Evolutionary conservation across 352 stramenopile genomes (phyloP).

Genomic region (Phytophthora foliorum): DNA sequence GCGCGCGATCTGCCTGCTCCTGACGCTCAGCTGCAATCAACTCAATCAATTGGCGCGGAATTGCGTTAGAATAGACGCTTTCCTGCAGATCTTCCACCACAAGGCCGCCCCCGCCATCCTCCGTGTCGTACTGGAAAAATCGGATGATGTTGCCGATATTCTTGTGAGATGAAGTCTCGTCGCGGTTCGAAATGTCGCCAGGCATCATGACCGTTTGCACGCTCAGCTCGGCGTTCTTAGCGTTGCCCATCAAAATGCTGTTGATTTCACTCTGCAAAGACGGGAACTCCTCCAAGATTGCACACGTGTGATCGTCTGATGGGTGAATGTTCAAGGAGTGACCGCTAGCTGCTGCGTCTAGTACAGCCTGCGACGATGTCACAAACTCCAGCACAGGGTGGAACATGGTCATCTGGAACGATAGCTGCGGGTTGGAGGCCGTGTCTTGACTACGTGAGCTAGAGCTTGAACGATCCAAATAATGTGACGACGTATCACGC

Average conservation of each 20-base stretch:
- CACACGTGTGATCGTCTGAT: conserved; percentile 82
- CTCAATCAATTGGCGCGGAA: conserved; percentile 85
- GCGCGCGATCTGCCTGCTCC: conserved; percentile 82
- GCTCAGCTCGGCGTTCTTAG: conserved; percentile 84
- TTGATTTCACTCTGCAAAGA: conserved; percentile 77
- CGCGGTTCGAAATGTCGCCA: conserved; percentile 72
- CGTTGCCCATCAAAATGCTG: conserved; percentile 71
- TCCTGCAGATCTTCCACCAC: conserved; percentile 90
- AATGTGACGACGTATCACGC: conserved; percentile 54
- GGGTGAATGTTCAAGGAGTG: conserved; percentile 83
- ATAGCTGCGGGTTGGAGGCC: conserved; percentile 53
- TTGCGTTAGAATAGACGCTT: conserved; percentile 79
- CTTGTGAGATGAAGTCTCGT: conserved; percentile 82
- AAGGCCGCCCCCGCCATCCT: conserved; percentile 79
- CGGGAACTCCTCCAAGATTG: conserved; percentile 77
- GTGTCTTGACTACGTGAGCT: conserved; percentile 53
- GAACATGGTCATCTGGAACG: conserved; percentile 91
- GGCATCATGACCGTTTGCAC: conserved; percentile 92
- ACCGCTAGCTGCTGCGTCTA: conserved; percentile 83
- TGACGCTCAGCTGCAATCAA: conserved; percentile 81
- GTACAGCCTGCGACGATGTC: conserved; percentile 84
- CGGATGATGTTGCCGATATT: conserved; percentile 92
- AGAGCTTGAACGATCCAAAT: conserved; percentile 56
- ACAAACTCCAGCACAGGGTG: conserved; percentile 89
- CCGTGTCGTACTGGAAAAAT: conserved; percentile 91